Conservation (phyloP, 2,329 filamentous ascomycete species). For the Pyricularia grisea region DNA sequence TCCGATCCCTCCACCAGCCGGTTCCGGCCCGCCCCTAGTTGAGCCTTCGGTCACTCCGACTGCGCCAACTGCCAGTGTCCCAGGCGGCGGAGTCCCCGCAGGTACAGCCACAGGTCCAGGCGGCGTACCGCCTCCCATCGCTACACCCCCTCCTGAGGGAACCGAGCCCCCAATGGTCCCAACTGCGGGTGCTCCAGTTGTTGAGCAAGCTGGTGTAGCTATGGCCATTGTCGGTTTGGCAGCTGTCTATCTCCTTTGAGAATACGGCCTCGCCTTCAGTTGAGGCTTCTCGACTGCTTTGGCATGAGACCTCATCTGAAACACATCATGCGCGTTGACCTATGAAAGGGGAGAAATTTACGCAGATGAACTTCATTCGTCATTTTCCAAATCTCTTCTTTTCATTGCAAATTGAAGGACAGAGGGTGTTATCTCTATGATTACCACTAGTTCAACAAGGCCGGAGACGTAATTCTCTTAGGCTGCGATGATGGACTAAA, state of each 20-base stretch:
- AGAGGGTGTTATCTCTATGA: not conserved
- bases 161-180: slow-evolving; percentile 9
- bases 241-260: slow-evolving; percentile 32
- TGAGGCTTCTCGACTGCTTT: not conserved
- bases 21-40: not conserved
- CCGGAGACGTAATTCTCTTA: not conserved
- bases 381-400: slow-evolving; percentile 1
- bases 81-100: not conserved
- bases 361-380: not conserved
- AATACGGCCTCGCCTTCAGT: not conserved
- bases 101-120: slow-evolving; percentile 7
- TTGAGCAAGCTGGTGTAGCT: slow-evolving; percentile 21
- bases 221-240: slow-evolving; percentile 27
- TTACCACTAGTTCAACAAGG: not conserved
- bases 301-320: not conserved
- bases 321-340: slow-evolving; percentile 4
- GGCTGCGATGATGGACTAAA: not conserved
- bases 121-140: not conserved
- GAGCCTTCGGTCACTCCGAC: not conserved
- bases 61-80: not conserved
- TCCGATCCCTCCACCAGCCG: not conserved
- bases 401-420: not conserved
- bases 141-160: not conserved
- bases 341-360: not conserved
- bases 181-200: slow-evolving; percentile 16